Percentiles rank a stretch among this genome's conserved stretches.
Evolutionary conservation across 2,329 filamentous ascomycete species (phyloP).

Genomic region (Fusarium sp.): DNA sequence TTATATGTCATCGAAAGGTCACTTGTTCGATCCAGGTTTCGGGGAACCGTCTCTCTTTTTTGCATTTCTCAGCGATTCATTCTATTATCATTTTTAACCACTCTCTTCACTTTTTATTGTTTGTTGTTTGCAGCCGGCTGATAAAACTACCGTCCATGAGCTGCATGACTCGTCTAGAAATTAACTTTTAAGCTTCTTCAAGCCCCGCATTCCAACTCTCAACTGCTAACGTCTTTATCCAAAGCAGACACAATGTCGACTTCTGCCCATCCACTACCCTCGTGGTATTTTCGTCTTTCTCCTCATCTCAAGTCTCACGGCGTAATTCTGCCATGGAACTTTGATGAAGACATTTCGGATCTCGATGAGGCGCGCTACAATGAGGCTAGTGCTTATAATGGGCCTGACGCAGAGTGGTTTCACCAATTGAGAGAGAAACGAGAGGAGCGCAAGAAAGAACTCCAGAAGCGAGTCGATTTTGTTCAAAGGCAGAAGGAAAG

Average conservation of each 20-base stretch:
- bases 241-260: not conserved
- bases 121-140: not conserved
- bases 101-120: not conserved
- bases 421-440: not conserved
- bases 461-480: not conserved
- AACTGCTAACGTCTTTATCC: not conserved
- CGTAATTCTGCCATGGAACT: not conserved
- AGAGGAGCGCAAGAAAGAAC: not conserved
- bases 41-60: conserved; percentile 25
- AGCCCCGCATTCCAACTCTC: not conserved
- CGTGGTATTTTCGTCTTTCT: not conserved
- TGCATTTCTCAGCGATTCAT: not conserved
- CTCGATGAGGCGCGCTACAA: not conserved
- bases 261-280: not conserved
- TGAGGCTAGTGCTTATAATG: not conserved
- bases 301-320: not conserved
- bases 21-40: conserved; percentile 43
- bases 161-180: not conserved
- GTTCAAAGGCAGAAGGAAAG: not conserved
- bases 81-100: not conserved
- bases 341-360: conserved; percentile 11
- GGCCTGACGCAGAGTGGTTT: not conserved
- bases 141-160: not conserved
- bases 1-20: conserved; percentile 37
- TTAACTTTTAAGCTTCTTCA: not conserved